A percentile compares a stretch with the other conserved stretches of the same genome.
phyloP scores from a whole-genome alignment of 2,329 filamentous ascomycete species.

The Venturia aucupariae region DNA sequence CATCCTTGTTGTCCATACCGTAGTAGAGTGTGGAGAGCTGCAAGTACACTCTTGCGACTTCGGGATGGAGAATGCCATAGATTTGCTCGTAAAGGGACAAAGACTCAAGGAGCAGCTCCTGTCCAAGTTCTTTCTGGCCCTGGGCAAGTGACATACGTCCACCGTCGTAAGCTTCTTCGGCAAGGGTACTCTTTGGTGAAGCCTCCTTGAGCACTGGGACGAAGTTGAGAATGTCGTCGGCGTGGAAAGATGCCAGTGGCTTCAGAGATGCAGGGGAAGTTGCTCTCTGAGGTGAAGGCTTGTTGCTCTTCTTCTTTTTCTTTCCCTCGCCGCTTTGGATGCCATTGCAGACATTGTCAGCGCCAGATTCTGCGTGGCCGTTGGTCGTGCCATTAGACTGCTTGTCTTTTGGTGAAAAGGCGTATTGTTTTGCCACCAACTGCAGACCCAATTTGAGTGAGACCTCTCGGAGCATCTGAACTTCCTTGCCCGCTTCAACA shows the following conservation, averaged over 20 bases:
- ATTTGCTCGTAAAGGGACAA: constrained; percentile 96
- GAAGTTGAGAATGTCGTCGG: constrained; percentile 83
- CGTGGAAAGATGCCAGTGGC: constrained; percentile 56
- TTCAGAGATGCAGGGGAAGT: constrained; percentile 37
- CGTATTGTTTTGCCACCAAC: constrained; percentile 68
- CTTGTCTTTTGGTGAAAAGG: constrained; percentile 42
- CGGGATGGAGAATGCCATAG: constrained; percentile 92
- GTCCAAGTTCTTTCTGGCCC: constrained; percentile 88
- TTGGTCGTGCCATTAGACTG: constrained; percentile 16
- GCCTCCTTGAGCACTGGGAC: constrained; percentile 96
- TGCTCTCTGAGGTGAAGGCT: constrained; percentile 38
- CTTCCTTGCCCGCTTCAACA: constrained; percentile 56
- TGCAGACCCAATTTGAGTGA: constrained; percentile 85
- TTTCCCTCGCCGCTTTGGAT: constrained; percentile 28
- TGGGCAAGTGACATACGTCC: constrained; percentile 94
- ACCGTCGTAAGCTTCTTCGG: constrained; percentile 91
- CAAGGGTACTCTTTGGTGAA: constrained; percentile 61
- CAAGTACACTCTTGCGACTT: constrained; percentile 92
- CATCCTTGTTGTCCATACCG: constrained; percentile 94
- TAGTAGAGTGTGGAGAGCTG: constrained; percentile 93
- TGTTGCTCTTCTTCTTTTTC: constrained; percentile 50
- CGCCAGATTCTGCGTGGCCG: constrained; percentile 5
- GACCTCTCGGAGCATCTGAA: constrained; percentile 84
- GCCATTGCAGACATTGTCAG: constrained; percentile 17
- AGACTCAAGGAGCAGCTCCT: constrained; percentile 92